Evolutionary conservation across 306 rosid species (phyloP), one percentile per base, ranked within the genome.

Genomic region (Clitoria ternatea): DNA sequence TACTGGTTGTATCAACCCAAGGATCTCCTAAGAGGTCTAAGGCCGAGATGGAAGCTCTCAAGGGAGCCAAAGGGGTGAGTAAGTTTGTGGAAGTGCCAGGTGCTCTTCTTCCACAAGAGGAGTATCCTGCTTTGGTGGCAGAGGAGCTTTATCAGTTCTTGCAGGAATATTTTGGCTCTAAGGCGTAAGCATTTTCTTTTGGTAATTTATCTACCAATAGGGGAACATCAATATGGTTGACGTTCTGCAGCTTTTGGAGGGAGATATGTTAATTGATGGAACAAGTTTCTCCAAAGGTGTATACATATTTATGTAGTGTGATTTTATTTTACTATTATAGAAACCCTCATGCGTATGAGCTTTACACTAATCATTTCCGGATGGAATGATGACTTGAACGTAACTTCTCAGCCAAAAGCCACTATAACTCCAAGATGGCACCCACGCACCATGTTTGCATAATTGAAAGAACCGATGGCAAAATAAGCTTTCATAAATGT

Each of bases 61-160:
- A 80, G 70, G 96, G 85, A 78, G 95, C 92, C 27, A 83, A 81
- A 81, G 97, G 98, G 17, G 97, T 90, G 57, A 88, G 74, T 77
- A 90, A 87, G 89, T 93, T 93, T 83, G 90, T 85, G 52, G 94
- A 90, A 78, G 84, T 93, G 2, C 83, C 96, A 3, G 98, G 98
- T 9, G 98, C 98, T 66, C 92, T 90, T 70, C 98, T 93, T 84
- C 98, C 98, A 1, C 98, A 93, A 64, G 98, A 90, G 65, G 98
- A 93, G 87, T 90, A 87, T 78, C 97, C 97, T 8, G 57, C 75
- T 22, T 54, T 74, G 7, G 90, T 93, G 71, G 90, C 96, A 8
- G 85, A 88, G 72, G 97, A 88, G 85, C 96, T 93, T 70, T 80
- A 77, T 80, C 75, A 61, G 54, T 93, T 93, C 87, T 84, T 88